Conservation (phyloP, 306 rosid genomes). For the Fragaria iinumae region DNA sequence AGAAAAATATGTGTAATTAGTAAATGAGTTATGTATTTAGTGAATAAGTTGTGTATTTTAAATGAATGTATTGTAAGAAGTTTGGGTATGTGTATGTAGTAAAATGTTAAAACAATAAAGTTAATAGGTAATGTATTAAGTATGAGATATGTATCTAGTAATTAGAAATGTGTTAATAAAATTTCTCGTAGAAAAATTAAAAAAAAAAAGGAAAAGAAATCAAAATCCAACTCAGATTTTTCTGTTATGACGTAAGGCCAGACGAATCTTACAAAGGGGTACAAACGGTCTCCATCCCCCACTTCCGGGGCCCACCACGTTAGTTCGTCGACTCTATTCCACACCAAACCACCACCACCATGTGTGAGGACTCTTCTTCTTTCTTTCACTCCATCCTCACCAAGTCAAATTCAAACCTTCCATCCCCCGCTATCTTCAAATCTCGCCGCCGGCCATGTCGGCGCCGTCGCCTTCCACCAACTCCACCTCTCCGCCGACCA, state of each 20-base stretch:
- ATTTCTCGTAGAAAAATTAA: no score
- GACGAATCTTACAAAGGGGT: not conserved
- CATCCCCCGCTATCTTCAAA: not conserved
- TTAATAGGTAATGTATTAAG: no score
- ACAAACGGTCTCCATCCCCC: not conserved
- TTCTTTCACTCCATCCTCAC: not conserved
- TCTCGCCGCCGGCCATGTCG: constrained; percentile 32
- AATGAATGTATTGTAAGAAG: no score
- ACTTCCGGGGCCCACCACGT: not conserved
- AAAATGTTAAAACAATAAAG: no score
- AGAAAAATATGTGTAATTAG: no score
- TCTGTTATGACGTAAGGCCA: not conserved
- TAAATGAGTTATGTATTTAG: no score
- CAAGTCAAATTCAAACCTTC: not conserved
- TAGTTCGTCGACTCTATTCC: not conserved
- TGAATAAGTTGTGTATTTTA: no score
- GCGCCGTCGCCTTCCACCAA: constrained; percentile 40
- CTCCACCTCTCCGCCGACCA: not conserved
- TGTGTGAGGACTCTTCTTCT: not conserved
- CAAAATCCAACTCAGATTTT: not conserved
- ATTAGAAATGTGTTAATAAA: no score
- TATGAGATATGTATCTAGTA: no score
- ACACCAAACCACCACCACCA: not conserved
- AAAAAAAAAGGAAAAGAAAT: not conserved
- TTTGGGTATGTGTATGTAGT: no score